phyloP scores from a whole-genome alignment of 139 green algal species.

The Nannochloris sp. region DNA sequence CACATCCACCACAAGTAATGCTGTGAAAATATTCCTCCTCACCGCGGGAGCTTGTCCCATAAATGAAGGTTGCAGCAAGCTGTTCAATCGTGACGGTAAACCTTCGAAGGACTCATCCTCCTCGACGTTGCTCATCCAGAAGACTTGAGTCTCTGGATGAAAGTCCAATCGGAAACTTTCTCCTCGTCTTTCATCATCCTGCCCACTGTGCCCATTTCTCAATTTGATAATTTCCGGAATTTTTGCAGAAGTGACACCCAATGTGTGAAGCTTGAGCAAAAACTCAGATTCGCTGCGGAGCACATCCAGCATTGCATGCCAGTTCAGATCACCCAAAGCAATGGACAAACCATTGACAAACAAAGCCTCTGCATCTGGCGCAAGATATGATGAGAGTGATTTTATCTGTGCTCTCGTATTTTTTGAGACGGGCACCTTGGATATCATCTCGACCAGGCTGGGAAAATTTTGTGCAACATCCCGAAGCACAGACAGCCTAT shows the following conservation, averaged over 20 bases:
- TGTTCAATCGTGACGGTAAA: slow-evolving; percentile 22
- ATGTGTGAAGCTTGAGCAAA: slow-evolving; percentile 27
- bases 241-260: slow-evolving; percentile 27
- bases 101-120: slow-evolving; percentile 42
- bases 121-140: slow-evolving; percentile 81
- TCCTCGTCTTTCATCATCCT: background rate
- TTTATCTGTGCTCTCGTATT: slow-evolving; percentile 22
- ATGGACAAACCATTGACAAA: slow-evolving; percentile 68
- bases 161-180: background rate
- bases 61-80: slow-evolving; percentile 51
- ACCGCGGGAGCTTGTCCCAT: slow-evolving; percentile 43
- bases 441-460: slow-evolving; percentile 57
- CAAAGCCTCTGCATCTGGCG: slow-evolving; percentile 45
- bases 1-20: slow-evolving; percentile 55
- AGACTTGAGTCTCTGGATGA: background rate
- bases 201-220: background rate
- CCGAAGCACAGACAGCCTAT: slow-evolving; percentile 64
- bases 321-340: slow-evolving; percentile 51
- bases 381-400: slow-evolving; percentile 19
- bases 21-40: slow-evolving; percentile 61
- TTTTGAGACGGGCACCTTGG: slow-evolving; percentile 22
- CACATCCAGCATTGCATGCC: slow-evolving; percentile 44
- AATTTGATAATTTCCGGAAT: slow-evolving; percentile 16
- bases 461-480: slow-evolving; percentile 86
- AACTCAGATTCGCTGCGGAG: slow-evolving; percentile 45